Evolutionary conservation across 1,139 yeast species (phyloP).

Genomic region (Candida buenavistaensis): DNA sequence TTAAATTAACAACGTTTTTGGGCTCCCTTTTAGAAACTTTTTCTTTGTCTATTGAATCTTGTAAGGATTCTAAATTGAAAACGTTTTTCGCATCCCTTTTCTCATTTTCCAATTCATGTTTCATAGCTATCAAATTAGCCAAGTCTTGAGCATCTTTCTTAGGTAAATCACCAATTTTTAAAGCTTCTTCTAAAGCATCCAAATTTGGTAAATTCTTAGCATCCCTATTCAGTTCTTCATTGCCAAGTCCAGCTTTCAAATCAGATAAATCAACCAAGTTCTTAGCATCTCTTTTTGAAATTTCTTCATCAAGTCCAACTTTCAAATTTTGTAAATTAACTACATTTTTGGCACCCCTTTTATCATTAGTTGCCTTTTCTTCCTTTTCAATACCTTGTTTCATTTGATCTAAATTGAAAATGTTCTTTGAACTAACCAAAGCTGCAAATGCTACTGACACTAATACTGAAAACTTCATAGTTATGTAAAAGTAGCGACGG

Average conservation of each 20-base stretch:
- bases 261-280: constrained; percentile 14
- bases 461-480: not conserved
- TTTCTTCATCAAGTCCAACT: constrained; percentile 9
- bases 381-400: constrained; percentile 1
- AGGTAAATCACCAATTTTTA: constrained; percentile 3
- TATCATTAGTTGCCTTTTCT: constrained; percentile 5
- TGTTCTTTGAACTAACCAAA: not conserved
- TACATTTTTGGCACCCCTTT: constrained; percentile 23
- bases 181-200: constrained; percentile 7
- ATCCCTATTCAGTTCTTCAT: constrained; percentile 4
- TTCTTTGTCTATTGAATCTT: constrained; percentile 9
- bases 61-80: constrained; percentile 16
- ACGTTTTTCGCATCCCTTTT: constrained; percentile 24
- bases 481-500: not conserved
- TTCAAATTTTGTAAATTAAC: constrained; percentile 12
- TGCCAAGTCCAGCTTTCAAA: constrained; percentile 6
- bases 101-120: constrained; percentile 4
- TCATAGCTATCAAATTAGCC: constrained; percentile 15
- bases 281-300: constrained; percentile 20
- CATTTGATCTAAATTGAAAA: not conserved
- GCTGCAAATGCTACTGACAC: not conserved
- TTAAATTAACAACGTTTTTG: constrained; percentile 22
- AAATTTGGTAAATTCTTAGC: constrained; percentile 16
- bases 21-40: constrained; percentile 19
- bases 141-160: constrained; percentile 23